A percentile compares a stretch with the other conserved stretches of the same genome.
phyloP scores from a whole-genome alignment of 768 basidiomycete species.

The Tricholomella constricta region DNA sequence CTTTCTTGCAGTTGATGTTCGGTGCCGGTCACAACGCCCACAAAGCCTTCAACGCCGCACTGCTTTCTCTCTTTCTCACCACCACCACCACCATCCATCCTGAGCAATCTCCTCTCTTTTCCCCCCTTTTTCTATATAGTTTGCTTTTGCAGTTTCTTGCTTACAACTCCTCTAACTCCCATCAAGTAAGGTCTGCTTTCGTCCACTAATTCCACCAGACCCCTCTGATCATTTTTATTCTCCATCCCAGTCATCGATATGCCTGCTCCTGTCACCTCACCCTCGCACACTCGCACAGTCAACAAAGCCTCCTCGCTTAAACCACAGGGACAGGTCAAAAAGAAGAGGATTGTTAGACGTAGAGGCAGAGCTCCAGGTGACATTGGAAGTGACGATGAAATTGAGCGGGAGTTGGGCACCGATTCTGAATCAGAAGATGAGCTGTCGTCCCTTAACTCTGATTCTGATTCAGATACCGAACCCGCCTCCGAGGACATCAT shows the following conservation, averaged over 20 bases:
- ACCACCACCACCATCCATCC: conserved; percentile 10
- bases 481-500: conserved; percentile 65
- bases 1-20: conserved; percentile 22
- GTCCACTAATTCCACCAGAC: conserved; percentile 8
- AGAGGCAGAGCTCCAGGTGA: conserved; percentile 61
- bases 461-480: conserved; percentile 72
- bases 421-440: conserved; percentile 73
- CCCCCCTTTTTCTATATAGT: conserved; percentile 21
- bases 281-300: conserved; percentile 33
- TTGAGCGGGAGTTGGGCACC: conserved; percentile 68
- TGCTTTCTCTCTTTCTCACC: conserved; percentile 7
- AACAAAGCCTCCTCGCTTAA: conserved; percentile 32
- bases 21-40: conserved; percentile 28
- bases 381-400: conserved; percentile 76
- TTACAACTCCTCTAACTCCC: not conserved
- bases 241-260: conserved; percentile 37
- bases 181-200: conserved; percentile 38
- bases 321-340: conserved; percentile 39
- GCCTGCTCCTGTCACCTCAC: conserved; percentile 44
- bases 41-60: conserved; percentile 14
- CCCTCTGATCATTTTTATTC: conserved; percentile 20
- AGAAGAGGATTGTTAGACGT: conserved; percentile 54
- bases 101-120: conserved; percentile 20
- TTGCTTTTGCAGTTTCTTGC: conserved; percentile 23
- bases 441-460: conserved; percentile 58